Conservation (phyloP, 805 yeast species). For the Wickerhamomyces mucosus region DNA sequence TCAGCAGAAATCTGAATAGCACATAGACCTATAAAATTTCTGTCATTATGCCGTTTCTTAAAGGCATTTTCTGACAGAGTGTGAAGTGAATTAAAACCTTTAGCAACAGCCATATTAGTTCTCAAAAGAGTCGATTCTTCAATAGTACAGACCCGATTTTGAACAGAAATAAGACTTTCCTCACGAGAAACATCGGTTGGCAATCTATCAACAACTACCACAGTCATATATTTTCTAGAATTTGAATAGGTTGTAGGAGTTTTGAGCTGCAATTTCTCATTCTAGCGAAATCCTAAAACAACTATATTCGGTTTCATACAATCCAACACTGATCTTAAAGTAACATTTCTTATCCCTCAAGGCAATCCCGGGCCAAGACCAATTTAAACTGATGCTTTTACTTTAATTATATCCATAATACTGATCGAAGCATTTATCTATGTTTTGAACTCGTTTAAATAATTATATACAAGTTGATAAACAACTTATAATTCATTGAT, state of each 20-base stretch:
- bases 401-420: slow-evolving; percentile 63
- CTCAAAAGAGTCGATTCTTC: slow-evolving; percentile 86
- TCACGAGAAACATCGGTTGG: slow-evolving; percentile 76
- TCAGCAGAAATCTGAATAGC: slow-evolving; percentile 96
- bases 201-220: slow-evolving; percentile 26
- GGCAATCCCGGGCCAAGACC: slow-evolving; percentile 79
- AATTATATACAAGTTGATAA: too few species aligned
- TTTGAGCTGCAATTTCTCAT: slow-evolving; percentile 27
- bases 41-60: slow-evolving; percentile 23
- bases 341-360: slow-evolving; percentile 94
- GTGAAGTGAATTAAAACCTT: slow-evolving; percentile 61
- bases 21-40: slow-evolving; percentile 72
- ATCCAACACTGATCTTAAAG: slow-evolving; percentile 90
- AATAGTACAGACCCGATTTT: slow-evolving; percentile 85
- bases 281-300: slow-evolving; percentile 81
- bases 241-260: slow-evolving; percentile 4
- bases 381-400: slow-evolving; percentile 92
- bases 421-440: slow-evolving; percentile 80
- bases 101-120: slow-evolving; percentile 89
- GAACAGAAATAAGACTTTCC: slow-evolving; percentile 58
- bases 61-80: slow-evolving; percentile 44
- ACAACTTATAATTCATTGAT: too few species aligned
- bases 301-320: slow-evolving; percentile 97
- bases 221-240: slow-evolving; percentile 4
- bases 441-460: slow-evolving; percentile 56